Evolutionary conservation across 176 grass and related monocot genomes (phyloP).

Genomic region (Carex myosuroides): DNA sequence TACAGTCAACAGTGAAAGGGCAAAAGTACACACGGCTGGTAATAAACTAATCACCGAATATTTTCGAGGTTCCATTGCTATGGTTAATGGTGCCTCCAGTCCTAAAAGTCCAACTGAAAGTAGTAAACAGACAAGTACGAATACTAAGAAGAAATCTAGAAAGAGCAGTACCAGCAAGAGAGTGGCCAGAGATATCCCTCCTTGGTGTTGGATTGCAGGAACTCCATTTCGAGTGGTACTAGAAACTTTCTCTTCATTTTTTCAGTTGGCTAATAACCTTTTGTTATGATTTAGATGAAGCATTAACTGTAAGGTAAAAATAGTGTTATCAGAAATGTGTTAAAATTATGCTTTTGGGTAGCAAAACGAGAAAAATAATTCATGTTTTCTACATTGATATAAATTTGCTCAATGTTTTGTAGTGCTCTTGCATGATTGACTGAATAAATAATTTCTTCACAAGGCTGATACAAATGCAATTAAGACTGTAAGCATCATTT

Average conservation of each 20-base stretch:
- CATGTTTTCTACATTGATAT: background rate
- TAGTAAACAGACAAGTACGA: conserved; percentile 30
- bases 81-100: conserved; percentile 16
- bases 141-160: conserved; percentile 26
- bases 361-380: background rate
- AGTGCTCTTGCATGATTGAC: background rate
- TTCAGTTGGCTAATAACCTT: background rate
- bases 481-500: background rate
- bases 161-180: conserved; percentile 38
- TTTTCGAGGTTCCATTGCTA: conserved; percentile 49
- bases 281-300: background rate
- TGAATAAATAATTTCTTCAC: background rate
- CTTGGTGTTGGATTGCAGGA: conserved; percentile 82
- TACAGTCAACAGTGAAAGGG: conserved; percentile 35
- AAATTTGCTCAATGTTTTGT: background rate
- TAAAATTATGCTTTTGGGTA: background rate
- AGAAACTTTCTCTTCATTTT: background rate
- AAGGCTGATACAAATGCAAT: background rate
- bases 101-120: conserved; percentile 28
- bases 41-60: conserved; percentile 94
- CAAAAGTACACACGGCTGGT: conserved; percentile 38
- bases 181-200: conserved; percentile 53
- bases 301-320: background rate
- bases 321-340: background rate
- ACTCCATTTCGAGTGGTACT: conserved; percentile 98